Evolutionary conservation across 352 stramenopile genomes (phyloP).

Genomic region (Phytopythium montanum): DNA sequence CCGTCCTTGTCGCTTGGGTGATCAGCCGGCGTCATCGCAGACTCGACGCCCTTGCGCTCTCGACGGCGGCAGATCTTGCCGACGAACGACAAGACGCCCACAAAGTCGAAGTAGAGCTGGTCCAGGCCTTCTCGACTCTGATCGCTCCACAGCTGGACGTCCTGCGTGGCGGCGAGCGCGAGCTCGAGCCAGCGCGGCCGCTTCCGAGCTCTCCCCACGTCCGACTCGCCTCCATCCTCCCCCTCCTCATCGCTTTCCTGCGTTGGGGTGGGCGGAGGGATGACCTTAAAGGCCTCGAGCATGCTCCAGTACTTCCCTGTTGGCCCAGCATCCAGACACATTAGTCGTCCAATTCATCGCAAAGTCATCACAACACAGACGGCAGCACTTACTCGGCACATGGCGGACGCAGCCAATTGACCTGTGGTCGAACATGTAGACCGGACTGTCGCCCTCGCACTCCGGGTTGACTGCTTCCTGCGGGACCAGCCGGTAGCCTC

Average conservation of each 20-base stretch:
- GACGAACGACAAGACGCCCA: slow-evolving; percentile 55
- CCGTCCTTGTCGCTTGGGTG: background rate
- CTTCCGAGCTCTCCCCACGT: slow-evolving; percentile 2
- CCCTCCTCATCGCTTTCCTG: background rate
- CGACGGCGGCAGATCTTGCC: slow-evolving; percentile 32
- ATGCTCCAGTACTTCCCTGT: slow-evolving; percentile 60
- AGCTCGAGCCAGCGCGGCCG: slow-evolving; percentile 39
- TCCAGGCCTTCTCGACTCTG: slow-evolving; percentile 10
- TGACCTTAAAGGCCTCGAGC: slow-evolving; percentile 29
- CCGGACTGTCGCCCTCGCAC: slow-evolving; percentile 6
- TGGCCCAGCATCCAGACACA: too few relatives aligned
- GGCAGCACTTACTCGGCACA: slow-evolving; percentile 25
- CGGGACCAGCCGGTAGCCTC: slow-evolving; percentile 28
- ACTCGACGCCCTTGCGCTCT: slow-evolving; percentile 17
- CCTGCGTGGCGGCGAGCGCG: slow-evolving; percentile 33
- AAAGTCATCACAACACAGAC: background rate
- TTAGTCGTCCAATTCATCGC: background rate
- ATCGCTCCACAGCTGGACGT: slow-evolving; percentile 23
- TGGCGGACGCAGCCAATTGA: slow-evolving; percentile 29
- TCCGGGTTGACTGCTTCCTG: slow-evolving; percentile 12
- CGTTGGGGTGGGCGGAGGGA: slow-evolving; percentile 13
- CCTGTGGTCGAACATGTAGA: slow-evolving; percentile 32
- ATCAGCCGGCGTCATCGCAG: background rate
- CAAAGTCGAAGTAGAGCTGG: slow-evolving; percentile 55
- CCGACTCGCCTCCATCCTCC: background rate